Conservation (phyloP, 2,329 filamentous ascomycete species). For the Penicillium decumbens region DNA sequence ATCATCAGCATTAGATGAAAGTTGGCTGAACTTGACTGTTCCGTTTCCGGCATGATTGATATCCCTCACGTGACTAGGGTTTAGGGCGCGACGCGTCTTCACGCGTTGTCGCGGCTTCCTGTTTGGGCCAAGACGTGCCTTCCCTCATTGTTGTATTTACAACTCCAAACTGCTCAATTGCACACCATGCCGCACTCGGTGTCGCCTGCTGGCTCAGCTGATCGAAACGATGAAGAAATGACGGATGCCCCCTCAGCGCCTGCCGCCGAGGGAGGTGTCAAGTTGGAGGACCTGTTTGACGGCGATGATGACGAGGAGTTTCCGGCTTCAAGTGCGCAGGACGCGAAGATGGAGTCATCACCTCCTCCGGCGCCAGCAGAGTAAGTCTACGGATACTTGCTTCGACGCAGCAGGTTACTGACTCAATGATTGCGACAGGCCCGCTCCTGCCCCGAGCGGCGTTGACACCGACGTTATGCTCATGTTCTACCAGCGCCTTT, state of each 20-base stretch:
- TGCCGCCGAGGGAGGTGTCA: slow-evolving; percentile 30
- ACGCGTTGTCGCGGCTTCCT: slow-evolving; percentile 25
- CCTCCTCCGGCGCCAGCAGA: slow-evolving; percentile 35
- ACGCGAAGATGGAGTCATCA: slow-evolving; percentile 41
- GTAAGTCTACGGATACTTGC: slow-evolving; percentile 29
- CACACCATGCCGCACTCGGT: slow-evolving; percentile 38
- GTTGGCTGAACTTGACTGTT: background rate
- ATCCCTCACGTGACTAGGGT: slow-evolving; percentile 18
- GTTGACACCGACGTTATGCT: slow-evolving; percentile 82
- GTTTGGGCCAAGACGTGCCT: slow-evolving; percentile 13
- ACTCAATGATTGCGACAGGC: slow-evolving; percentile 19
- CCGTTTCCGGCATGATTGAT: slow-evolving; percentile 11
- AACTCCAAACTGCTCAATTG: background rate
- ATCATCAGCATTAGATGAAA: background rate
- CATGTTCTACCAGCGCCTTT: slow-evolving; percentile 91
- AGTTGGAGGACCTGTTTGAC: slow-evolving; percentile 58
- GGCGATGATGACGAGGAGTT: slow-evolving; percentile 57
- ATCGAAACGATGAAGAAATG: slow-evolving; percentile 38
- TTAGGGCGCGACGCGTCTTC: slow-evolving; percentile 22
- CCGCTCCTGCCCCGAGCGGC: slow-evolving; percentile 40
- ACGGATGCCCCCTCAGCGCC: slow-evolving; percentile 38
- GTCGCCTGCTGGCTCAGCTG: slow-evolving; percentile 37
- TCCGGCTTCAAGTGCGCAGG: slow-evolving; percentile 49
- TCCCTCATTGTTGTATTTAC: background rate
- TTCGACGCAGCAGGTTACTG: background rate